A percentile compares a stretch with the other conserved stretches of the same genome.
phyloP scores from a whole-genome alignment of 1,284 basidiomycete species.

The Hemileia vastatrix region DNA sequence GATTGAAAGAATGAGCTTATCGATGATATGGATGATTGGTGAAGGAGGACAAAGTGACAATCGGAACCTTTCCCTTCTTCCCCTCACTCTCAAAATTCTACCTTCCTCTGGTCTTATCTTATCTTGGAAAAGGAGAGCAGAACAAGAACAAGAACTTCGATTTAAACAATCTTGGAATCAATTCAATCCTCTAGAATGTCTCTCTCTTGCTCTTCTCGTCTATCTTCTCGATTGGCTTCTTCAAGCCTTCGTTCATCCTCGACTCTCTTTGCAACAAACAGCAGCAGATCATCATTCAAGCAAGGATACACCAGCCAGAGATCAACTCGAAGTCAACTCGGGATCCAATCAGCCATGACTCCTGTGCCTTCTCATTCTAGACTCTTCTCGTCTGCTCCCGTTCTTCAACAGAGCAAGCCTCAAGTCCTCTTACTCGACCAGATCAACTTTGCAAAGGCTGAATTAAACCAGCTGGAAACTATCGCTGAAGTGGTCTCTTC shows the following conservation, averaged over 20 bases:
- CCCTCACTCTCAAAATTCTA: too few species aligned
- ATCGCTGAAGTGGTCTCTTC: constrained; percentile 1
- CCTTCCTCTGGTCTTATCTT: neutral
- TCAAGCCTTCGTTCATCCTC: neutral
- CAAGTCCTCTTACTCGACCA: too few species aligned
- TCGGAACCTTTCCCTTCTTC: too few species aligned
- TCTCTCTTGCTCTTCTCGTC: neutral
- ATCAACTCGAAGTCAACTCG: too few species aligned
- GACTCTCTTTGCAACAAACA: neutral
- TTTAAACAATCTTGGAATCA: too few species aligned
- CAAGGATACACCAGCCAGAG: too few species aligned
- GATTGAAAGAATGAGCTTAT: too few species aligned
- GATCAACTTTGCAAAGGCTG: too few species aligned
- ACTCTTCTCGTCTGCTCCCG: neutral
- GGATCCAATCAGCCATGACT: neutral
- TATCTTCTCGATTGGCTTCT: neutral
- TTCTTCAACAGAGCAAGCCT: neutral
- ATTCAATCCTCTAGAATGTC: neutral
- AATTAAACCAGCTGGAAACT: constrained; percentile 4
- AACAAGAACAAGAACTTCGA: neutral
- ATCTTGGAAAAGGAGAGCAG: neutral
- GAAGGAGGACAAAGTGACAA: too few species aligned
- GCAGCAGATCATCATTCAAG: neutral
- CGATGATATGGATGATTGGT: too few species aligned
- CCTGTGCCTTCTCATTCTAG: neutral